Evolutionary conservation across 140 eudicot genomes (phyloP), one percentile per base, ranked within the genome.

Genomic region (Senecio squalidus): DNA sequence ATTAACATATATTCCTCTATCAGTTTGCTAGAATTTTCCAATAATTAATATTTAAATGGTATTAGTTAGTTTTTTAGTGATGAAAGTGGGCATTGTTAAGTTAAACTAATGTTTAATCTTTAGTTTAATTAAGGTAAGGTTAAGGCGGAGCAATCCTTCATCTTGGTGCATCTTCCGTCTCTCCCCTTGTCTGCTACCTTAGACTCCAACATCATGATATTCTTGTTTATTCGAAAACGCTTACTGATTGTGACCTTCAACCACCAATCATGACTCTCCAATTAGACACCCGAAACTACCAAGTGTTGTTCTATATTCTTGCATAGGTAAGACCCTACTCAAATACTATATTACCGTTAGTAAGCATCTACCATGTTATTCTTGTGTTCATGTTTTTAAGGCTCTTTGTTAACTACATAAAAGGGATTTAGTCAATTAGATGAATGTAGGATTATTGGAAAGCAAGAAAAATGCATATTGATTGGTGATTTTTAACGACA

Each of bases 111-210:
- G 22, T 26, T 14, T 20, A 54, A 27, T 71, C 55, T 56, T 62
- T 52, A 38, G 57, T 62, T 60, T 45, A 72, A 71, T 68, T 16
- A 55, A 18, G 50, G 72, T 28, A 64, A 41, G 47, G 86, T 25
- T 34, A 50, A 64, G 86, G 79, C 79, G 77, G 78, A 81, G 76
- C 78, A 74, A 74, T 67, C 74, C 27, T 74, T 67, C 75, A 26
- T 64, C 53, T 60, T 47, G 67, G 58, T 73, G 65, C 71, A 44
- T 57, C 80, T 76, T 73, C 48, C 78, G 88, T 81, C 81, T 77
- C 76, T 74, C 74, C 26, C 55, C 60, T 74, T 74, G 88, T 81
- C 84, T 77, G 81, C 29, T 77, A 39, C 76, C 70, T 58, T 62
- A 34, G 71, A 66, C 41, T 40, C 76, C 75, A 70, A 77, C 76